These are phyloP conservation scores for Symbiotaphrina buchneri DNA, from an alignment of 495 filamentous ascomycete species.

Conservation along the genomic window DNA sequence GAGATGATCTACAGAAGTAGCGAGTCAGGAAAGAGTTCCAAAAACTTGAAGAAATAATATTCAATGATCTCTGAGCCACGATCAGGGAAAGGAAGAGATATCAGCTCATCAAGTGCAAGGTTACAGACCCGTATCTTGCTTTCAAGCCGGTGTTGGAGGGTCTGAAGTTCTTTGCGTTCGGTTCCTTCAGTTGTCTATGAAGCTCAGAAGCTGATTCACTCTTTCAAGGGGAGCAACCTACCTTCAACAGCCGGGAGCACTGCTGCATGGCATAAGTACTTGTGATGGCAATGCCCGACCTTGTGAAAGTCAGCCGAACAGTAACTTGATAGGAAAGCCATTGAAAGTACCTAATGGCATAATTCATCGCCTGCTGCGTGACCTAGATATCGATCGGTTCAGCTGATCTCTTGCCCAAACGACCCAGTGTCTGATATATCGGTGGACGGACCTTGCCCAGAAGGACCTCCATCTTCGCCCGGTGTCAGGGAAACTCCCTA, in stretches of 20 bases:
- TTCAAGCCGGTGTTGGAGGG: slow-evolving; percentile 52
- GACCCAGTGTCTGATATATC: neutral
- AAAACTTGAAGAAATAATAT: slow-evolving; percentile 1
- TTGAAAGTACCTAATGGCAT: slow-evolving; percentile 42
- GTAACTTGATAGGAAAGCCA: too few species aligned
- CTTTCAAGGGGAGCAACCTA: slow-evolving; percentile 11
- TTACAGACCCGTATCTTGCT: slow-evolving; percentile 58
- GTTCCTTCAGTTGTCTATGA: slow-evolving; percentile 44
- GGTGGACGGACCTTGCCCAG: slow-evolving; percentile 31
- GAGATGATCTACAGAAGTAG: slow-evolving; percentile 46
- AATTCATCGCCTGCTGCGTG: slow-evolving; percentile 74
- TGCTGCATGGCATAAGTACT: slow-evolving; percentile 69
- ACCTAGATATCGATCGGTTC: slow-evolving; percentile 20
- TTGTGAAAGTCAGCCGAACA: slow-evolving; percentile 10
- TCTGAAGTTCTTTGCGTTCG: slow-evolving; percentile 42
- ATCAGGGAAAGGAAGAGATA: neutral
- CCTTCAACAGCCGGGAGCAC: slow-evolving; percentile 59
- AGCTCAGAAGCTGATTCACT: neutral
- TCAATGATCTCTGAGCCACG: neutral
- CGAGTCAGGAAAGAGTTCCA: neutral
- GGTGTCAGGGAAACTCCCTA: too few species aligned
- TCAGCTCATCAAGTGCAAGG: neutral
- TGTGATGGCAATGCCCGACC: slow-evolving; percentile 77
- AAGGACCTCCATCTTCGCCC: slow-evolving; percentile 69
- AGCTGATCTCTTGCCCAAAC: neutral